Conservation (phyloP, 768 basidiomycete genomes). For the Amanita subjunquillea region DNA sequence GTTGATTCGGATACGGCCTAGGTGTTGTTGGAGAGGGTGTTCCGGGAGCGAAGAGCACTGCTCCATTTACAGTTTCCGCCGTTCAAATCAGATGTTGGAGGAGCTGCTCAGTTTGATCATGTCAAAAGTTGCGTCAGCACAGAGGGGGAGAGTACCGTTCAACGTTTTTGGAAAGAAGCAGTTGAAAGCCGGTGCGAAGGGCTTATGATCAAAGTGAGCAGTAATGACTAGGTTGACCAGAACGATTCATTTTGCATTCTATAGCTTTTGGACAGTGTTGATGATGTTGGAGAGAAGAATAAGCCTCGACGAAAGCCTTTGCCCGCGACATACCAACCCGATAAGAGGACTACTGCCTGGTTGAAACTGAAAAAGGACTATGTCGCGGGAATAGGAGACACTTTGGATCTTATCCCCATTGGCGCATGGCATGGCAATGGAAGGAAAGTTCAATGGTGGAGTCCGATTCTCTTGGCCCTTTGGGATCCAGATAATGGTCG, state of each 20-base stretch:
- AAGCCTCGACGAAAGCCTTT: slow-evolving; percentile 51
- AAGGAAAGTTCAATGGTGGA: slow-evolving; percentile 87
- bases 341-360: slow-evolving; percentile 83
- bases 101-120: slow-evolving; percentile 56
- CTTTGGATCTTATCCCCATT: slow-evolving; percentile 60
- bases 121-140: slow-evolving; percentile 65
- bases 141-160: slow-evolving; percentile 48
- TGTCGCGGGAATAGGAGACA: slow-evolving; percentile 68
- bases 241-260: neutral
- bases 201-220: slow-evolving; percentile 82
- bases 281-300: slow-evolving; percentile 19
- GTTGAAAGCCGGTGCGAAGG: slow-evolving; percentile 79
- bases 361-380: slow-evolving; percentile 92
- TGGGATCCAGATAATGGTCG: slow-evolving; percentile 55
- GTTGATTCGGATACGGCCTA: slow-evolving; percentile 16
- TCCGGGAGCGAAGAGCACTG: slow-evolving; percentile 59
- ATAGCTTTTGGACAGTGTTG: slow-evolving; percentile 55
- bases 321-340: slow-evolving; percentile 83
- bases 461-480: slow-evolving; percentile 72
- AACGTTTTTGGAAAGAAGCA: slow-evolving; percentile 68
- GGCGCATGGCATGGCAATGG: slow-evolving; percentile 90
- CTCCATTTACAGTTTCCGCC: slow-evolving; percentile 57
- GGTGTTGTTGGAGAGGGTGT: slow-evolving; percentile 58
- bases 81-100: slow-evolving; percentile 29
- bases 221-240: neutral